Evolutionary conservation across 2,329 filamentous ascomycete genomes (phyloP).

Genomic region (Fragosphaeria purpurea): DNA sequence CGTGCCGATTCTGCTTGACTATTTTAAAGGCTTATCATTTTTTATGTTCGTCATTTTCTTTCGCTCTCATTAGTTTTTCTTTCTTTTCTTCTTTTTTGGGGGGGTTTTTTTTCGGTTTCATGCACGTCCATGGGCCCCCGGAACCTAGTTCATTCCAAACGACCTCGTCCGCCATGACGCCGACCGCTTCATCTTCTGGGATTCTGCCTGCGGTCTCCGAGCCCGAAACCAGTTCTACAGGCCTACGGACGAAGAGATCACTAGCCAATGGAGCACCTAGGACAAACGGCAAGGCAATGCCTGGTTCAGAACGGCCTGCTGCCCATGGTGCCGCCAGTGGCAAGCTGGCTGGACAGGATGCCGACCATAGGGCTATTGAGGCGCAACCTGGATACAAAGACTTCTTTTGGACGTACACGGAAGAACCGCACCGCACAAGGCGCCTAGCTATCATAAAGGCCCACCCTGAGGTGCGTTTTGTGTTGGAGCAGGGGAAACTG

Average conservation of each 20-base stretch:
- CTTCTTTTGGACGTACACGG: conserved; percentile 99
- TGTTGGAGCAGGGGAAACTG: too few species aligned
- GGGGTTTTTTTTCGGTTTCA: too few species aligned
- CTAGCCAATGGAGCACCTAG: not conserved
- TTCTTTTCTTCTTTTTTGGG: not conserved
- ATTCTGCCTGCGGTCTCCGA: not conserved
- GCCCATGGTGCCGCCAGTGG: too few species aligned
- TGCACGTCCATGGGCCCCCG: too few species aligned
- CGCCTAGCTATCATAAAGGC: conserved; percentile 94
- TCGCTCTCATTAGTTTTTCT: too few species aligned
- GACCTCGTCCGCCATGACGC: not conserved
- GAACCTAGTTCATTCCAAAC: too few species aligned
- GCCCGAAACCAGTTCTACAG: not conserved
- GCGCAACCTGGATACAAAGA: conserved; percentile 34
- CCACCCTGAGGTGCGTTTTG: conserved; percentile 68
- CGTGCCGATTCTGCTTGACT: too few species aligned
- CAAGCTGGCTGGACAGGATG: not conserved
- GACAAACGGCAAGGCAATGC: not conserved
- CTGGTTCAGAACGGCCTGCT: too few species aligned
- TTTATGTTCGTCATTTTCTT: too few species aligned
- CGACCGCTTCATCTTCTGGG: conserved; percentile 1
- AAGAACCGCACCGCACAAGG: conserved; percentile 88
- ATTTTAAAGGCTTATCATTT: too few species aligned
- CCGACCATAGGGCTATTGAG: conserved; percentile 27
- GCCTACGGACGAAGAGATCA: too few species aligned